Base-by-base conservation (phyloP, 2,329 filamentous ascomycete species). In the Cadophora sp. region DNA sequence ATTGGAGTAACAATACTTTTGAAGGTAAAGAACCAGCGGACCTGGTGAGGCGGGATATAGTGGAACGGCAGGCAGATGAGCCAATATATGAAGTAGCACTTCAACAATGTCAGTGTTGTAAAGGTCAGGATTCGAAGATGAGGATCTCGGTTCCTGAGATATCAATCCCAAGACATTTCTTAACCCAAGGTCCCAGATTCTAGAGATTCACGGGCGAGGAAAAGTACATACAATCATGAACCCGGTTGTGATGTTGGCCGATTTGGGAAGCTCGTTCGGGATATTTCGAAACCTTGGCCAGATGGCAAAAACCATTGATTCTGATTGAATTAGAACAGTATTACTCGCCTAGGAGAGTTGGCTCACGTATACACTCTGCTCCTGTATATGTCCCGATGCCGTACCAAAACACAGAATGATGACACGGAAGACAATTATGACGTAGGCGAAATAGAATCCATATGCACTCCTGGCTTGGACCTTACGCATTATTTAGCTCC, bases 171-270 rank as follows among this genome's bases (percentile, higher is more conserved):
- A n/a, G n/a, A n/a, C n/a, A n/a, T n/a, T n/a, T 5, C 31, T 34
- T 34, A 11, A 11, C 31, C 5, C 11, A 11, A 34, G 31, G 11
- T 11, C 11, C 11, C 31, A 34, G 31, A 11, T 34, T 5, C 11
- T 34, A 11, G 31, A 11, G 11, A 34, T 6, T 6, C 5, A 6
- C 5, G 11, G 31, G 31, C 11, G 5, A 11, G 31, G 11, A 11
- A 34, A 34, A 6, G 31, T 34, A 11, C 31, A 34, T 34, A 34
- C 5, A 22, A 86, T 73, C 80, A 89, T 81, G 12, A 84, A 83
- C 67, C 85, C 81, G 3, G 83, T 86, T 5, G 83, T 85, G 56
- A 87, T 86, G 24, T 86, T 86, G 16, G 64, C 64, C 29, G 85
- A 82, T 9, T 76, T 79, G 1, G 77, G 79, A 1, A 89, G 79